Evolutionary conservation across 495 filamentous ascomycete species (phyloP).

Genomic region (Penicillium argentinense): DNA sequence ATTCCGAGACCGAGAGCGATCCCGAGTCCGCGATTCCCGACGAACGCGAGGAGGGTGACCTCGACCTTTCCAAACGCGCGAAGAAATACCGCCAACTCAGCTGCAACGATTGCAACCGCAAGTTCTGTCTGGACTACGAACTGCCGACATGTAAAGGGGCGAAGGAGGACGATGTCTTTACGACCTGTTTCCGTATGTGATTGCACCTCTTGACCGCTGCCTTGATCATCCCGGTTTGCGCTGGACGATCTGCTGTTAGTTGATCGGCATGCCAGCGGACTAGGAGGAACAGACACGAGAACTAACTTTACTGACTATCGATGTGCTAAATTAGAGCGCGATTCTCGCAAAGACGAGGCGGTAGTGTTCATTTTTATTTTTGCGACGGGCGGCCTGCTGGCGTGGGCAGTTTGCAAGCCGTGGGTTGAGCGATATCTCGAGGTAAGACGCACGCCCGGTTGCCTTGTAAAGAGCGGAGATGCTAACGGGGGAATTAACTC

Average conservation of each 20-base stretch:
- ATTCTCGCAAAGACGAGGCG: slow-evolving; percentile 83
- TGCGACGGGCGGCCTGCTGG: slow-evolving; percentile 77
- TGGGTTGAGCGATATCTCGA: slow-evolving; percentile 61
- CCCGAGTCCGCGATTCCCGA: slow-evolving; percentile 9
- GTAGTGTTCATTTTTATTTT: slow-evolving; percentile 93
- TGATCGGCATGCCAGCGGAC: too few relatives aligned
- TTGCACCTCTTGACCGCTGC: too few relatives aligned
- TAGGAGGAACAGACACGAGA: too few relatives aligned
- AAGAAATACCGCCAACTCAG: slow-evolving; percentile 44
- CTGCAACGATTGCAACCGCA: slow-evolving; percentile 87
- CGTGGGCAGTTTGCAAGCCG: slow-evolving; percentile 72
- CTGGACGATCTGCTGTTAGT: too few relatives aligned
- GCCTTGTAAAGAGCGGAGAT: background rate
- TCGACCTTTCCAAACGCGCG: slow-evolving; percentile 16
- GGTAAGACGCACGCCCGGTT: slow-evolving; percentile 32
- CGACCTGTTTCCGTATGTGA: slow-evolving; percentile 80
- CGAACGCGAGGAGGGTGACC: too few relatives aligned
- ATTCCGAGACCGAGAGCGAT: slow-evolving; percentile 11
- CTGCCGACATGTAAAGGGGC: slow-evolving; percentile 83
- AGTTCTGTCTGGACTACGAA: slow-evolving; percentile 83
- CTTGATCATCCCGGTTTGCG: background rate
- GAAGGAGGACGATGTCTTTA: slow-evolving; percentile 83
- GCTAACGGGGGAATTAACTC: slow-evolving; percentile 8
- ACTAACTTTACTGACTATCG: slow-evolving; percentile 12
- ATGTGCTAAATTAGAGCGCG: slow-evolving; percentile 59